These are phyloP conservation scores for Talaromyces sp. DNA, from an alignment of 2,329 filamentous ascomycete genomes.

Conservation along the genomic window DNA sequence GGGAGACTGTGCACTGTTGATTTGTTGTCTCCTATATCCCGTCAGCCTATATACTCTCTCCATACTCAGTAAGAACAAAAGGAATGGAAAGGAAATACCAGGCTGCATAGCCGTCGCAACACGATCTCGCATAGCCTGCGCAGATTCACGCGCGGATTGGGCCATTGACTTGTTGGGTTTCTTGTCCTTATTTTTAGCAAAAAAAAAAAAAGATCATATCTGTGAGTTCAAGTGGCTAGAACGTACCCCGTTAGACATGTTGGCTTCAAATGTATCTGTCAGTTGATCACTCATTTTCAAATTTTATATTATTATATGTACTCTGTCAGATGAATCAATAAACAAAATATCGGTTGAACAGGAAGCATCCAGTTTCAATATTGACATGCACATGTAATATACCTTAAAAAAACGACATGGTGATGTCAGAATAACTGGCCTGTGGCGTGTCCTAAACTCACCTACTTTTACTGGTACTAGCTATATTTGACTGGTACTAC, in stretches of 20 bases:
- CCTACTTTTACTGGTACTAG: too few species aligned
- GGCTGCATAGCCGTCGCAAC: conserved; percentile 7
- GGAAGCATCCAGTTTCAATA: not conserved
- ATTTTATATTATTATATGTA: not conserved
- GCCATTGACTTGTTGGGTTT: not conserved
- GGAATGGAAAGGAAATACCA: not conserved
- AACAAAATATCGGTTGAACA: not conserved
- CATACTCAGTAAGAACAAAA: not conserved
- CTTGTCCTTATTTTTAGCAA: not conserved
- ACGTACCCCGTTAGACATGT: not conserved
- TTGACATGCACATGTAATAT: too few species aligned
- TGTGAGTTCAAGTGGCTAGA: not conserved
- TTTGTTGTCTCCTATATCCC: conserved; percentile 8
- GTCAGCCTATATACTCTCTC: not conserved
- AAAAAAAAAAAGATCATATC: not conserved
- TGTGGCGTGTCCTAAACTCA: not conserved
- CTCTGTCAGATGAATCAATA: not conserved
- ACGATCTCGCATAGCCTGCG: not conserved
- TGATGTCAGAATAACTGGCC: not conserved
- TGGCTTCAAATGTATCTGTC: not conserved
- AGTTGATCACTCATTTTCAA: not conserved
- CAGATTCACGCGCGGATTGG: not conserved
- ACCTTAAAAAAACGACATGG: not conserved
- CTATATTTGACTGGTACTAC: not conserved
- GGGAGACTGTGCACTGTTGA: conserved; percentile 3